Conservation (phyloP, 805 yeast genomes). For the Zygotorulaspora danielsina region DNA sequence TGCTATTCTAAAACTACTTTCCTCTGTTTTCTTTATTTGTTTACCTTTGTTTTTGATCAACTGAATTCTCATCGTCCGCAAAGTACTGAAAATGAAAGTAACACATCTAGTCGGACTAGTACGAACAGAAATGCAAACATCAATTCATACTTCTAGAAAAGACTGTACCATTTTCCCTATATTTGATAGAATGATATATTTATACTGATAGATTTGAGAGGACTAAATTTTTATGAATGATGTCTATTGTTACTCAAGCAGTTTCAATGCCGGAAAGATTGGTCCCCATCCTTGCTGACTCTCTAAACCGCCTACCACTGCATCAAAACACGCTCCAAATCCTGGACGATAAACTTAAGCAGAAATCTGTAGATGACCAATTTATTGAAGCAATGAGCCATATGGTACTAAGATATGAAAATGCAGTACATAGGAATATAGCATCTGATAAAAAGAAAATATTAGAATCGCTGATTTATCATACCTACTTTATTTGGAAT, state of each 20-base stretch:
- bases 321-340: constrained; percentile 12
- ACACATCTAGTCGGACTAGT: too few relatives aligned
- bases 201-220: too few relatives aligned
- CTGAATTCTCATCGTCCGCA: constrained; percentile 1
- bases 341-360: constrained; percentile 2
- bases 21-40: constrained; percentile 1
- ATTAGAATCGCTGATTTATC: constrained; percentile 18
- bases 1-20: not conserved
- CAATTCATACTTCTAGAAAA: too few relatives aligned
- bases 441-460: constrained; percentile 8
- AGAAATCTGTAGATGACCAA: not conserved
- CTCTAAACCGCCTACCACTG: constrained; percentile 10
- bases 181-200: too few relatives aligned
- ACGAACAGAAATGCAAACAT: too few relatives aligned
- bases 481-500: constrained; percentile 18
- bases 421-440: not conserved
- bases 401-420: constrained; percentile 3
- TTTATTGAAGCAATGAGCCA: constrained; percentile 4
- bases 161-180: too few relatives aligned
- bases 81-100: not conserved
- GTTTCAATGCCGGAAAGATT: too few relatives aligned
- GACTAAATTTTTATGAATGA: too few relatives aligned
- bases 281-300: constrained; percentile 1
- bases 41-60: not conserved
- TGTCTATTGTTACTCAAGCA: too few relatives aligned